Base-by-base conservation (phyloP, 805 yeast genomes). In the Yarrowia deformans region DNA sequence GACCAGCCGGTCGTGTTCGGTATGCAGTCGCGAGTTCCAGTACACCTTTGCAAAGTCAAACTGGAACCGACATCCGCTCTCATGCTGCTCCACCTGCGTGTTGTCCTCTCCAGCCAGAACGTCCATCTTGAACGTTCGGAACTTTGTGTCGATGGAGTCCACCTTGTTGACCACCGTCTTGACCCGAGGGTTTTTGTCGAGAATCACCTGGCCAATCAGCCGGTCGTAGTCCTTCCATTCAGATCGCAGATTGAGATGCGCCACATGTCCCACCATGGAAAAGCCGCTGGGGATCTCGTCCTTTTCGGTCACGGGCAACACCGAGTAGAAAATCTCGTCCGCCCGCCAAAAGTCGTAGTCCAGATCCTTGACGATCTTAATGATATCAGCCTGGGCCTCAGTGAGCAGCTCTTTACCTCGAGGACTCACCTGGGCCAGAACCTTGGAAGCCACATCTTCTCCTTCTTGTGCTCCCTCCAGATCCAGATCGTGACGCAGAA, bases 11-110 rank as follows among this genome's bases (percentile, higher is more conserved):
- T 88, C 94, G 78, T 95, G 99, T 75, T 95, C 99, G 0, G 97
- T 91, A 73, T 93, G 94, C 64, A 95, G 82, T 73, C 99, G 85
- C 16, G 98, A 91, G 77, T 95, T 95, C 99, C 99, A 95, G 79
- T 96, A 95, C 6, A 96, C 99, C 76, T 91, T 90, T 70, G 91
- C 86, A 77, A 96, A 95, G 75, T 95, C 97, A 78, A 95, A 94
- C 58, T 81, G 85, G 80, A 95, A 95, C 12, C 81, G 78, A 81
- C 99, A 94, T 43, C 91, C 91, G 70, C 93, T 86, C 77, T 95
- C 99, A 71, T 84, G 86, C 78, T 94, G 98, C 72, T 90, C 90
- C 16, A 94, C 99, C 45, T 86, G 76, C 71, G 90, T 86, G 72
- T 90, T 86, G 45, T 85, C 83, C 29, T 71, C 75, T 8, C 99